Evolutionary conservation across 257 asterid species (phyloP).

Genomic region (Plantago elongata): DNA sequence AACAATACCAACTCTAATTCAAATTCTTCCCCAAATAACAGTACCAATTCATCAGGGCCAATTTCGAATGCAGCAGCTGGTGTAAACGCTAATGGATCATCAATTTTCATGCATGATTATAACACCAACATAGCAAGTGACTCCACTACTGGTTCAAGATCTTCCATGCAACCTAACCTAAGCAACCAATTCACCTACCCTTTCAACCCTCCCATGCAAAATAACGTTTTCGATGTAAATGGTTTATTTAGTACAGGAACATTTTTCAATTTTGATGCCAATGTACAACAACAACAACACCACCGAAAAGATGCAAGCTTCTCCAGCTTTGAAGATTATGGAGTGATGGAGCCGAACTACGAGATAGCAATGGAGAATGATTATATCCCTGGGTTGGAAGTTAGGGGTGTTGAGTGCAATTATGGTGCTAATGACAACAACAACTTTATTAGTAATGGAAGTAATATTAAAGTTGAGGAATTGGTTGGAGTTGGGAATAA

Average conservation of each 20-base stretch:
- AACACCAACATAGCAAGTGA: slow-evolving; percentile 37
- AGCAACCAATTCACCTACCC: slow-evolving; percentile 47
- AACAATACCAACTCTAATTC: slow-evolving; percentile 16
- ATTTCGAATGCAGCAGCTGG: neutral
- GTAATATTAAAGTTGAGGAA: slow-evolving; percentile 45
- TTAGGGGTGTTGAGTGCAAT: slow-evolving; percentile 27
- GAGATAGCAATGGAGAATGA: slow-evolving; percentile 59
- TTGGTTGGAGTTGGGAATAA: slow-evolving; percentile 60
- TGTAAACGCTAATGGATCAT: neutral
- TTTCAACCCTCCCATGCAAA: slow-evolving; percentile 23
- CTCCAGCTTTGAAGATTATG: slow-evolving; percentile 30
- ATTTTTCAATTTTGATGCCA: slow-evolving; percentile 22
- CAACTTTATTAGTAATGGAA: slow-evolving; percentile 13
- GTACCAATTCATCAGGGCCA: neutral
- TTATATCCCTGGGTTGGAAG: slow-evolving; percentile 59
- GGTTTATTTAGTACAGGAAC: slow-evolving; percentile 15
- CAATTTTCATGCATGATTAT: slow-evolving; percentile 69
- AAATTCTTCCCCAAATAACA: slow-evolving; percentile 26
- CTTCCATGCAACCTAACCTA: slow-evolving; percentile 36
- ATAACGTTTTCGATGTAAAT: slow-evolving; percentile 23
- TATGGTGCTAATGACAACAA: slow-evolving; percentile 27
- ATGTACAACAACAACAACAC: slow-evolving; percentile 7
- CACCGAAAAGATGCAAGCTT: neutral
- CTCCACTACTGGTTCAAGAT: slow-evolving; percentile 49
- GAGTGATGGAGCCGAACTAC: slow-evolving; percentile 39